Percentiles rank a stretch among this genome's conserved stretches.
Evolutionary conservation across 2,329 filamentous ascomycete genomes (phyloP).

Genomic region (Leptographium procerum): DNA sequence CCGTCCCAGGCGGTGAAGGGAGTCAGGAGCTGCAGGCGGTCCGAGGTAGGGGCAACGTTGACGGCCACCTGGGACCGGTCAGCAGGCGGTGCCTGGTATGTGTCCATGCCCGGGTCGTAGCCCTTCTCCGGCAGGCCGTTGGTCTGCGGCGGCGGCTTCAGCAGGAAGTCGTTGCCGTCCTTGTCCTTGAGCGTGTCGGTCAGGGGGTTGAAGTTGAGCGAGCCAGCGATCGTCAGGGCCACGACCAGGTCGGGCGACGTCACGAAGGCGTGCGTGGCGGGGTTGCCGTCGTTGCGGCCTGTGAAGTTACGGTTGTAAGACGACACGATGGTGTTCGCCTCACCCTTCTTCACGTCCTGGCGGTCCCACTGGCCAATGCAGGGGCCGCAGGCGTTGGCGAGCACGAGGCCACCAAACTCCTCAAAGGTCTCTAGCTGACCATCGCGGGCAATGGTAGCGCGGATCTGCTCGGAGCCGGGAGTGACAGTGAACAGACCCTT

Average conservation of each 20-base stretch:
- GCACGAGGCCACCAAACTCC: slow-evolving; percentile 86
- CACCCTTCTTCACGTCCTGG: slow-evolving; percentile 85
- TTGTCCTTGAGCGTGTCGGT: slow-evolving; percentile 88
- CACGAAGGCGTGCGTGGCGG: slow-evolving; percentile 36
- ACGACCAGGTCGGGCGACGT: slow-evolving; percentile 35
- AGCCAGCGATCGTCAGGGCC: slow-evolving; percentile 27
- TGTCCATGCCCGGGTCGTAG: slow-evolving; percentile 82
- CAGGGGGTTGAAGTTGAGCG: slow-evolving; percentile 78
- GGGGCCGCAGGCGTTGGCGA: slow-evolving; percentile 89
- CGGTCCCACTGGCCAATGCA: slow-evolving; percentile 97
- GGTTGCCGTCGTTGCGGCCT: slow-evolving; percentile 64
- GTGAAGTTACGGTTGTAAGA: slow-evolving; percentile 99
- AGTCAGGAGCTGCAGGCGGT: slow-evolving; percentile 84
- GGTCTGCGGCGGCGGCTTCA: slow-evolving; percentile 62
- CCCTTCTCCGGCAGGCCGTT: slow-evolving; percentile 68
- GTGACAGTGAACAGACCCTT: slow-evolving; percentile 92
- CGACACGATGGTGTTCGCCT: slow-evolving; percentile 91
- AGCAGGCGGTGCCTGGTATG: slow-evolving; percentile 86
- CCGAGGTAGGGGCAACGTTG: slow-evolving; percentile 74
- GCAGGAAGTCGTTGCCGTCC: slow-evolving; percentile 91
- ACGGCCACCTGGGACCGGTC: slow-evolving; percentile 66
- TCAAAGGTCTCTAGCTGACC: slow-evolving; percentile 90
- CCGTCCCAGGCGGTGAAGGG: slow-evolving; percentile 86
- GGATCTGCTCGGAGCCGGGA: slow-evolving; percentile 92
- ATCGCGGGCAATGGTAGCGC: slow-evolving; percentile 82